Conservation (phyloP, 2,329 filamentous ascomycete species). For the Paracoccidioides brasiliensis region DNA sequence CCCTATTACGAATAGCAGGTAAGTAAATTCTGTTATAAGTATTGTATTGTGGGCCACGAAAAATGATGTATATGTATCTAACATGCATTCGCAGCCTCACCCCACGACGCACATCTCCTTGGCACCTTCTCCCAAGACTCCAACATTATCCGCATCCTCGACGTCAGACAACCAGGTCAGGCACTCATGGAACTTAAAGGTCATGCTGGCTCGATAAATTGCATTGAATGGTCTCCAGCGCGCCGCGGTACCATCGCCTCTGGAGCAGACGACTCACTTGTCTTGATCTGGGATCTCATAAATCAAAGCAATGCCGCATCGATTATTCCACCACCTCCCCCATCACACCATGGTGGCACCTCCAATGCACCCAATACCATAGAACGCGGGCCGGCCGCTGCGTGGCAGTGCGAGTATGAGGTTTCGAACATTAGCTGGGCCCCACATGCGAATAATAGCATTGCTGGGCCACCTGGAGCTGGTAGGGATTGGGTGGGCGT, state of each 20-base stretch:
- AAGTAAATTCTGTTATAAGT: conserved; percentile 10
- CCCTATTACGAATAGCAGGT: conserved; percentile 32
- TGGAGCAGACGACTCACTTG: conserved; percentile 81
- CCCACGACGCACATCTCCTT: conserved; percentile 86
- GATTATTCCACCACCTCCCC: conserved; percentile 26
- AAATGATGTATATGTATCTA: conserved; percentile 4
- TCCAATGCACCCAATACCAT: conserved; percentile 17
- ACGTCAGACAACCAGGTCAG: conserved; percentile 91
- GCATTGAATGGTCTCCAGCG: conserved; percentile 87
- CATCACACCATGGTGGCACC: conserved; percentile 3
- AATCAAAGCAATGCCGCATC: conserved; percentile 46
- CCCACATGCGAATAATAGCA: conserved; percentile 27
- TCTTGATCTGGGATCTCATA: conserved; percentile 86
- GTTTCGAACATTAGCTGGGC: conserved; percentile 37
- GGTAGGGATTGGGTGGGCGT: conserved; percentile 33
- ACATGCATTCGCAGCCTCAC: conserved; percentile 49
- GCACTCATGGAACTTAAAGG: conserved; percentile 86
- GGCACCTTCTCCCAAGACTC: conserved; percentile 96
- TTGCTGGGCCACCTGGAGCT: conserved; percentile 21
- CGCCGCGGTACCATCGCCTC: conserved; percentile 80
- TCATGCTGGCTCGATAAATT: conserved; percentile 74
- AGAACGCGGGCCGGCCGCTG: conserved; percentile 33
- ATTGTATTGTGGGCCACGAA: neutral
- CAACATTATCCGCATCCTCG: conserved; percentile 81
- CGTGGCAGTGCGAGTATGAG: conserved; percentile 36